These are phyloP conservation scores for Populus euphratica DNA, from an alignment of 345 rosid species.

Conservation along the genomic window DNA sequence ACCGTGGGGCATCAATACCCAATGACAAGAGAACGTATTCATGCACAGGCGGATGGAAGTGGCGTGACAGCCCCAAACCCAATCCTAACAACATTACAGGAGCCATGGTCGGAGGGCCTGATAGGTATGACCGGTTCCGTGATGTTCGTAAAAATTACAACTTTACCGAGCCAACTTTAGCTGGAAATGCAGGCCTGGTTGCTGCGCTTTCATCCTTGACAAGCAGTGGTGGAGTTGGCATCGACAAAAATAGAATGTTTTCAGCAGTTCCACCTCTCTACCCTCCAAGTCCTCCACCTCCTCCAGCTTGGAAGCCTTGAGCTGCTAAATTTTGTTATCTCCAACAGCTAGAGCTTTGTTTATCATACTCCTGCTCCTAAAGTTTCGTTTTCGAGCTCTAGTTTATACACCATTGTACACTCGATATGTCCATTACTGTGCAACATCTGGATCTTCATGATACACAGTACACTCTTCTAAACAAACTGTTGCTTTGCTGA, in stretches of 20 bases:
- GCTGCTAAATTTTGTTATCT: background rate
- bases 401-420: background rate
- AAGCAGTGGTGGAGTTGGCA: constrained; percentile 39
- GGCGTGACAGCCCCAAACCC: constrained; percentile 49
- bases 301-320: constrained; percentile 80
- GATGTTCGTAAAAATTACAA: constrained; percentile 52
- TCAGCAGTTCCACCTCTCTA: constrained; percentile 72
- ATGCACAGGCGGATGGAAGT: constrained; percentile 67
- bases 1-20: constrained; percentile 79
- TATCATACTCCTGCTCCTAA: background rate
- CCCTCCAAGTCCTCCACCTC: constrained; percentile 70
- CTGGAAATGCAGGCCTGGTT: constrained; percentile 75
- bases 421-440: background rate
- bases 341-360: background rate
- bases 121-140: constrained; percentile 55
- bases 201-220: constrained; percentile 79
- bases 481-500: background rate
- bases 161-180: constrained; percentile 75
- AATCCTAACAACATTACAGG: constrained; percentile 77
- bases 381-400: background rate
- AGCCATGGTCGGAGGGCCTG: constrained; percentile 91
- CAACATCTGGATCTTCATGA: background rate
- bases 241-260: constrained; percentile 69
- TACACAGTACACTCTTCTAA: background rate
- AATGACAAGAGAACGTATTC: constrained; percentile 47